phyloP scores from a whole-genome alignment of 2,329 filamentous ascomycete genomes.

The Corniculantispora saksenae region DNA sequence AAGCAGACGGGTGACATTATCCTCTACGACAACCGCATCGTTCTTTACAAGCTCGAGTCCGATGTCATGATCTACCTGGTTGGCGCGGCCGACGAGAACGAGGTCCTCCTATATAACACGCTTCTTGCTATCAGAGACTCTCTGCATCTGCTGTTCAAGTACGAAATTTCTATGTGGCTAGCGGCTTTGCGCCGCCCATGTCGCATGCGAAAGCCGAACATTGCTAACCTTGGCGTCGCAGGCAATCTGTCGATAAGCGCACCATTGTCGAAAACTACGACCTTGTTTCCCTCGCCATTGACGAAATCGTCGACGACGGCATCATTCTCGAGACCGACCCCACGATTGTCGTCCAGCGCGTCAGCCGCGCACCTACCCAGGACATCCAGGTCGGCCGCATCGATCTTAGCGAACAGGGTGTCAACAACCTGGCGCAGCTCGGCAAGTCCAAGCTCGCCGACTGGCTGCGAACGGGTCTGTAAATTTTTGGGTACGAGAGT shows the following conservation, averaged over 20 bases:
- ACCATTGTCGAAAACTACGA: constrained; percentile 99
- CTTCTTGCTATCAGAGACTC: constrained; percentile 88
- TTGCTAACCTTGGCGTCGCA: constrained; percentile 39
- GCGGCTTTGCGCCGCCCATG: background rate
- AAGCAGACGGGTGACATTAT: constrained; percentile 97
- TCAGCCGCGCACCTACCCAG: constrained; percentile 87
- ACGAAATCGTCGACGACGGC: constrained; percentile 93
- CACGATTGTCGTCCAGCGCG: constrained; percentile 86
- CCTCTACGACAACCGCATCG: constrained; percentile 92
- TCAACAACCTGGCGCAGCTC: constrained; percentile 91
- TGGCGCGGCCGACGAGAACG: constrained; percentile 89
- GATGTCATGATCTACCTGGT: constrained; percentile 97
- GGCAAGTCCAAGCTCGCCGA: constrained; percentile 90
- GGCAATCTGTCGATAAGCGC: constrained; percentile 94
- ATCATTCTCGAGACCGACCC: constrained; percentile 98
- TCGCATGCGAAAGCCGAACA: background rate
- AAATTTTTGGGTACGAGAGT: constrained; percentile 27
- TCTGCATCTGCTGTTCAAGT: constrained; percentile 91
- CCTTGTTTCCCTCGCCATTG: constrained; percentile 86
- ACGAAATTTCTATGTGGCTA: constrained; percentile 31
- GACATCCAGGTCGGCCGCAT: constrained; percentile 92
- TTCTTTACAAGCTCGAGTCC: constrained; percentile 97
- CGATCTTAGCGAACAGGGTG: constrained; percentile 91
- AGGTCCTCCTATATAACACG: constrained; percentile 93
- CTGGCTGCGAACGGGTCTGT: constrained; percentile 83